A percentile compares a stretch with the other conserved stretches of the same genome.
These are phyloP conservation scores for Scedosporium dehoogii DNA, from an alignment of 2,329 filamentous ascomycete species.

Conservation along the genomic window DNA sequence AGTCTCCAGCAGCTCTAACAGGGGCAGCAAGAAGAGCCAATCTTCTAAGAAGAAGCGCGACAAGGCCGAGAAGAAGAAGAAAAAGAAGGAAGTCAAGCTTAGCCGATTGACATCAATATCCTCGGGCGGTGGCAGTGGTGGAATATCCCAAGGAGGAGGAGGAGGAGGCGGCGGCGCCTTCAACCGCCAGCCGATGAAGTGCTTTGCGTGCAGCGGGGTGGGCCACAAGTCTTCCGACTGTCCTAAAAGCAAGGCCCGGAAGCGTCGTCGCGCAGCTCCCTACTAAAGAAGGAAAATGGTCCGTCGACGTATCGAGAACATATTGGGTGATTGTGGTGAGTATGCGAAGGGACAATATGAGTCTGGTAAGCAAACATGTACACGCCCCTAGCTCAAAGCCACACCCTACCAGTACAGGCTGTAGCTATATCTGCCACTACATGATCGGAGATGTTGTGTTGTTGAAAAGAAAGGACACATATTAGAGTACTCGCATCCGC, in stretches of 20 bases:
- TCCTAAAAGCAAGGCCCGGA: neutral
- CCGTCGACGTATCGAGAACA: neutral
- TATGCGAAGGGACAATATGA: neutral
- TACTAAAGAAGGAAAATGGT: neutral
- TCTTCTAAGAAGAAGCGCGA: neutral
- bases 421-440: neutral
- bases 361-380: neutral
- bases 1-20: neutral
- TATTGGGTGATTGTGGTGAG: neutral
- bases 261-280: neutral
- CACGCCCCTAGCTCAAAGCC: neutral
- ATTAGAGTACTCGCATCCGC: neutral
- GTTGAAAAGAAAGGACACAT: neutral
- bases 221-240: constrained; percentile 5
- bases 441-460: neutral
- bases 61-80: neutral
- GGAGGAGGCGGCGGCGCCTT: neutral
- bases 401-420: neutral
- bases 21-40: neutral
- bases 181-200: neutral
- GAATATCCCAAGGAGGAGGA: neutral
- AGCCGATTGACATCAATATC: constrained; percentile 4
- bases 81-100: constrained; percentile 3
- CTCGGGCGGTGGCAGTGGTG: neutral
- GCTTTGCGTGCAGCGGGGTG: neutral